Evolutionary conservation across 2,329 filamentous ascomycete genomes (phyloP).

Genomic region (Thielaviopsis euricoi): DNA sequence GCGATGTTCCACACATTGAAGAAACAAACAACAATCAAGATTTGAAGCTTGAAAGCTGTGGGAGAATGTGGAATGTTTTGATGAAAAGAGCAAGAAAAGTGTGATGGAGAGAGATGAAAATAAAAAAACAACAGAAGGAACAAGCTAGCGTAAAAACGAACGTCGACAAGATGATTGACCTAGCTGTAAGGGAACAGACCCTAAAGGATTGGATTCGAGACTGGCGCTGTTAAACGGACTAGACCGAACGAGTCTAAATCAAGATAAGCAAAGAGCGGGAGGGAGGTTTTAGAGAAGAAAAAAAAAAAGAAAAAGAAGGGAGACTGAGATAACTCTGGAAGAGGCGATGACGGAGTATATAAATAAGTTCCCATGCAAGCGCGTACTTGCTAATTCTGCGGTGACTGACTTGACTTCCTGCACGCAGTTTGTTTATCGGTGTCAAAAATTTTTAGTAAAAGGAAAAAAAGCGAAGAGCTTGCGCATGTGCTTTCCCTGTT

Average conservation of each 20-base stretch:
- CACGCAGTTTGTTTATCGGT: too few species aligned
- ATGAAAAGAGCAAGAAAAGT: not conserved
- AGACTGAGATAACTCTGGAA: not conserved
- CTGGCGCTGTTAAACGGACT: not conserved
- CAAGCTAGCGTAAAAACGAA: not conserved
- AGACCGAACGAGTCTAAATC: not conserved
- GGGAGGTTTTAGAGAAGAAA: not conserved
- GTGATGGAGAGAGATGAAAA: not conserved
- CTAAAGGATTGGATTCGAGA: not conserved
- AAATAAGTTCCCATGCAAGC: not conserved
- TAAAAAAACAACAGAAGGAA: not conserved
- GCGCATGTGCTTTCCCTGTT: not conserved
- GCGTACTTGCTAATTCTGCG: not conserved
- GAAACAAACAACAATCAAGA: not conserved
- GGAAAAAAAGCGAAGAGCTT: not conserved
- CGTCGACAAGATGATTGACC: not conserved
- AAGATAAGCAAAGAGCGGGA: not conserved
- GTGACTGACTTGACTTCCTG: too few species aligned
- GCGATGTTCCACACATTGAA: constrained; percentile 11
- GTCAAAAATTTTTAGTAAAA: not conserved
- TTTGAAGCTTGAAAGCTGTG: not conserved
- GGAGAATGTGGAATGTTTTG: not conserved
- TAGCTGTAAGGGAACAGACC: not conserved
- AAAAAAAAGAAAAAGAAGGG: not conserved
- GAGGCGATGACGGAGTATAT: not conserved